Conservation (phyloP, 345 rosid species). For the Gossypium rotundifolium region DNA sequence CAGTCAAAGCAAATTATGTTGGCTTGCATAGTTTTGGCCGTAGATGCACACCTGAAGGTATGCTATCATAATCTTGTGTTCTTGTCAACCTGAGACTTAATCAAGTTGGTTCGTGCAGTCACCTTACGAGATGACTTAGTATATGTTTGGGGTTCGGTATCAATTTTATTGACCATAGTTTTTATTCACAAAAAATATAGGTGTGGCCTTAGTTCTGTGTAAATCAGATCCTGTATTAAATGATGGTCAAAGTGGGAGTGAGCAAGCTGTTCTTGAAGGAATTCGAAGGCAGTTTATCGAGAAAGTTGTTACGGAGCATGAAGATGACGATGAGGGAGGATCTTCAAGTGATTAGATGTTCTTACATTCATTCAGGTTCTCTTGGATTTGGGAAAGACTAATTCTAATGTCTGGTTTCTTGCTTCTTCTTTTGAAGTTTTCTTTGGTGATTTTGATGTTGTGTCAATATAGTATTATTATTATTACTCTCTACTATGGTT, state of each 20-base stretch:
- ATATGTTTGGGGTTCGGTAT: background rate
- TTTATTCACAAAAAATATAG: constrained; percentile 26
- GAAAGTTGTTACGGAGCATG: constrained; percentile 79
- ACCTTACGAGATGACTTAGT: background rate
- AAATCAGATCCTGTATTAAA: constrained; percentile 82
- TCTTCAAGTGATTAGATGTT: constrained; percentile 67
- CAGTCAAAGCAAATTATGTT: constrained; percentile 82
- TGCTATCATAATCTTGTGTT: constrained; percentile 5
- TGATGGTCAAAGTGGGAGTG: constrained; percentile 64
- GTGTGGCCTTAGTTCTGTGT: constrained; percentile 87
- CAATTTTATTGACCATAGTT: background rate
- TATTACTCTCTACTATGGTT: too few relatives aligned
- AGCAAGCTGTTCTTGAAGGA: constrained; percentile 67
- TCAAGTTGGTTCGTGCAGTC: background rate
- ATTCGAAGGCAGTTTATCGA: constrained; percentile 73
- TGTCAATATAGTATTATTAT: too few relatives aligned
- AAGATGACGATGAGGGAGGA: constrained; percentile 65
- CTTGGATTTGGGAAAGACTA: background rate
- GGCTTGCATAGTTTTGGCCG: constrained; percentile 77
- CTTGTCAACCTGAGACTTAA: background rate
- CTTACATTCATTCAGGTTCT: background rate
- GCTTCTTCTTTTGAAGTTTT: background rate
- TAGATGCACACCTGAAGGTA: constrained; percentile 92
- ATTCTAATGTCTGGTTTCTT: background rate
- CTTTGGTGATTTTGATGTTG: too few relatives aligned